Conservation (phyloP, 768 basidiomycete species). For the Suillus subalutaceus region DNA sequence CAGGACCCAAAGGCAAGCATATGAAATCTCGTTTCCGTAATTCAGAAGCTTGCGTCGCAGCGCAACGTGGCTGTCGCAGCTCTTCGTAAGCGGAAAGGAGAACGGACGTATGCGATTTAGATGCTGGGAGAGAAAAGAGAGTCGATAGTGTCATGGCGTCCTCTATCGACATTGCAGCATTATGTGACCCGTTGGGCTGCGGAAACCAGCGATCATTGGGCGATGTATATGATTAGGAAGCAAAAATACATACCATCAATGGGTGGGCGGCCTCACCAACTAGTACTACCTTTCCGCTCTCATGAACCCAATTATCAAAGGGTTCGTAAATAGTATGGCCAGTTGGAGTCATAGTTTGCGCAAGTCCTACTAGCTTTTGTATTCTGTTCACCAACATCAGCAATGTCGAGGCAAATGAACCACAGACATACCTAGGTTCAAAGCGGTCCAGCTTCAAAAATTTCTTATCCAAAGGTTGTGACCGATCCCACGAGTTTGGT, state of each 20-base stretch:
- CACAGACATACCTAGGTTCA: constrained; percentile 23
- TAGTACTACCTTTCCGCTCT: constrained; percentile 51
- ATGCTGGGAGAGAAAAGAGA: constrained; percentile 54
- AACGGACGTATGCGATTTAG: constrained; percentile 46
- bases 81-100: constrained; percentile 61
- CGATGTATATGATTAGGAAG: neutral
- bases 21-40: constrained; percentile 45
- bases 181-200: constrained; percentile 55
- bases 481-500: neutral
- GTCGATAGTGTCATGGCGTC: constrained; percentile 62
- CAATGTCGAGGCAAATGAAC: neutral
- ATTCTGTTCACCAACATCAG: constrained; percentile 9
- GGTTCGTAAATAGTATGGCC: constrained; percentile 36
- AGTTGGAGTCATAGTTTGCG: constrained; percentile 26
- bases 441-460: constrained; percentile 20
- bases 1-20: constrained; percentile 44
- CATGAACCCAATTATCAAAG: constrained; percentile 54
- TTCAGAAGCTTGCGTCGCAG: constrained; percentile 43
- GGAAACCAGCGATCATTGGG: neutral
- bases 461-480: constrained; percentile 18
- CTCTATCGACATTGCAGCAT: constrained; percentile 52
- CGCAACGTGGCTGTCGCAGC: constrained; percentile 52
- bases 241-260: constrained; percentile 38
- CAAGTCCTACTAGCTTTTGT: constrained; percentile 24
- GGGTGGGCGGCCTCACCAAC: constrained; percentile 66